These are phyloP conservation scores for Claviceps paspali DNA, from an alignment of 2,329 filamentous ascomycete genomes.

Conservation along the genomic window DNA sequence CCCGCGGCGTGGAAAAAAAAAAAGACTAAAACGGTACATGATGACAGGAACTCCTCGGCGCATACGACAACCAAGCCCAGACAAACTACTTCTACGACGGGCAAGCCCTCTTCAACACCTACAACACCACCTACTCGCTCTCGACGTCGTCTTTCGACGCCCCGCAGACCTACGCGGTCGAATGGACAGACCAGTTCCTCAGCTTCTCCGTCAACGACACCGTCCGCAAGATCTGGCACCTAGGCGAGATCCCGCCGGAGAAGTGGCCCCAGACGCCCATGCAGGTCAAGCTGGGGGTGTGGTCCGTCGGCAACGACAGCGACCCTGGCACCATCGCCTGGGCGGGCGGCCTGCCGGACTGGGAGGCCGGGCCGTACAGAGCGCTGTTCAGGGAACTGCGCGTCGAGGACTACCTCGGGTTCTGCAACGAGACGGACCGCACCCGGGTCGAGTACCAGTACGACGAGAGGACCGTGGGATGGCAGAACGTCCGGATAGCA, in stretches of 20 bases:
- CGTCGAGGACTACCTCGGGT: slow-evolving; percentile 16
- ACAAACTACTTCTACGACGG: slow-evolving; percentile 70
- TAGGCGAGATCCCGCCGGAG: slow-evolving; percentile 31
- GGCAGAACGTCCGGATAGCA: slow-evolving; percentile 15
- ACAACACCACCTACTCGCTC: slow-evolving; percentile 33
- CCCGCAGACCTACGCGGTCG: slow-evolving; percentile 50
- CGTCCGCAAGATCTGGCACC: slow-evolving; percentile 15
- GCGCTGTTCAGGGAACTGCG: slow-evolving; percentile 14
- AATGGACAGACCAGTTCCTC: slow-evolving; percentile 46
- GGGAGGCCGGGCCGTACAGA: slow-evolving; percentile 13
- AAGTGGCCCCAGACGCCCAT: slow-evolving; percentile 56
- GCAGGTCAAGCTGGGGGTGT: slow-evolving; percentile 47
- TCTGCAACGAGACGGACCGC: slow-evolving; percentile 10
- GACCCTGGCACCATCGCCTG: slow-evolving; percentile 48
- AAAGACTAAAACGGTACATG: no score
- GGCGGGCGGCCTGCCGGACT: slow-evolving; percentile 42
- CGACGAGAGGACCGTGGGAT: slow-evolving; percentile 13
- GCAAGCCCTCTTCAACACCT: slow-evolving; percentile 33
- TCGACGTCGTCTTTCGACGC: slow-evolving; percentile 19
- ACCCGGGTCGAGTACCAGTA: slow-evolving; percentile 14
- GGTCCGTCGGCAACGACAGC: slow-evolving; percentile 32
- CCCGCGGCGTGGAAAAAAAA: no score
- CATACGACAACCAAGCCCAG: slow-evolving; percentile 43
- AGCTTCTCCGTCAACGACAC: slow-evolving; percentile 43
- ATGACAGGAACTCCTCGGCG: slow-evolving; percentile 16